phyloP scores from a whole-genome alignment of 257 asterid species.

The Solanum clarkiae region DNA sequence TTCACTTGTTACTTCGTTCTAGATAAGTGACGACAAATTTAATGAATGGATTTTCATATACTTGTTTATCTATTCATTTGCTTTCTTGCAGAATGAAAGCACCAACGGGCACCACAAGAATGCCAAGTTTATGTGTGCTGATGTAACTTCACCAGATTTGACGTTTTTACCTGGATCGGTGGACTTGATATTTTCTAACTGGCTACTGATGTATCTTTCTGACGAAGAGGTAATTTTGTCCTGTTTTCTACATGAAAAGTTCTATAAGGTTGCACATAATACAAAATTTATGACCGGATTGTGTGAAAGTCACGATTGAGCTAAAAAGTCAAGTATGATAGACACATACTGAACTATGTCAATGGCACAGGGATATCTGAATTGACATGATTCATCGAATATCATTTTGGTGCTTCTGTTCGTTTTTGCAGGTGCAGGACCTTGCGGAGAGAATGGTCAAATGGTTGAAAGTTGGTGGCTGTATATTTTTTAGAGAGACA shows the following conservation, averaged over 20 bases:
- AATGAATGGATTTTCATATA: background rate
- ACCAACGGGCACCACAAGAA: conserved; percentile 54
- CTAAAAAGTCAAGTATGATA: background rate
- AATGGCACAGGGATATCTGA: background rate
- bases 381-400: background rate
- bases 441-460: conserved; percentile 63
- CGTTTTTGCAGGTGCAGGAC: conserved; percentile 49
- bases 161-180: conserved; percentile 57
- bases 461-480: conserved; percentile 93
- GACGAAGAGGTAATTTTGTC: conserved; percentile 52
- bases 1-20: background rate
- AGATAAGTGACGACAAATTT: background rate
- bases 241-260: background rate
- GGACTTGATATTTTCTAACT: conserved; percentile 79
- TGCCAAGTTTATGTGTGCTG: conserved; percentile 79
- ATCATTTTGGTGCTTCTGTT: background rate
- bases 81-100: conserved; percentile 49
- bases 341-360: background rate
- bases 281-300: background rate
- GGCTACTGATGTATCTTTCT: conserved; percentile 96
- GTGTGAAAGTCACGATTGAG: background rate
- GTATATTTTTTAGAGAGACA: conserved; percentile 84
- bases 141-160: conserved; percentile 73
- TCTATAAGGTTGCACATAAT: background rate
- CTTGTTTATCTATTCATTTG: background rate